Evolutionary conservation across 176 grass and related monocot species (phyloP).

Genomic region (Musa itinerans): DNA sequence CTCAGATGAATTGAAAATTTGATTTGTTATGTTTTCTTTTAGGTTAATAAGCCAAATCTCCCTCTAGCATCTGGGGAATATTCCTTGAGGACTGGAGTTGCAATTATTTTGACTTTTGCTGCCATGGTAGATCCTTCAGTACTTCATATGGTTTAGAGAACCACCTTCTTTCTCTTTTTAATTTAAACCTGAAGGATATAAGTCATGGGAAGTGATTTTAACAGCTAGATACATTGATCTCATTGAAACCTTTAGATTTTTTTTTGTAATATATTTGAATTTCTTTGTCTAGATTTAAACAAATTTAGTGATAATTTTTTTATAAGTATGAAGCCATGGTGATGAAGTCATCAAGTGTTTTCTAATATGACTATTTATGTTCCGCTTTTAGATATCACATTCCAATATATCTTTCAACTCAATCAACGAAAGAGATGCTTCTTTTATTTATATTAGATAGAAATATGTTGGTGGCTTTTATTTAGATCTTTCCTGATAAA

Average conservation of each 20-base stretch:
- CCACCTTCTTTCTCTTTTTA: not conserved
- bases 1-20: not conserved
- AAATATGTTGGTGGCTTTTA: not conserved
- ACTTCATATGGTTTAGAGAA: not conserved
- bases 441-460: not conserved
- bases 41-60: conserved; percentile 97
- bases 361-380: too few species aligned
- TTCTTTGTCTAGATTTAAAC: too few species aligned
- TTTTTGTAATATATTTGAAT: not conserved
- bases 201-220: not conserved
- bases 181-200: not conserved
- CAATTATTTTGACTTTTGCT: conserved; percentile 62
- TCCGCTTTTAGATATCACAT: not conserved
- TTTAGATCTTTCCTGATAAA: not conserved
- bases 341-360: too few species aligned
- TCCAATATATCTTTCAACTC: not conserved
- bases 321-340: too few species aligned
- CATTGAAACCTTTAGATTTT: not conserved
- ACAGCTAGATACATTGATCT: not conserved
- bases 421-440: not conserved
- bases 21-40: conserved; percentile 3
- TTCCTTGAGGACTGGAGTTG: conserved; percentile 60
- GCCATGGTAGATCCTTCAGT: conserved; percentile 42
- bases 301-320: too few species aligned
- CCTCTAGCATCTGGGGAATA: conserved; percentile 96